Percentiles rank a stretch among this genome's conserved stretches.
Evolutionary conservation across 352 stramenopile genomes (phyloP).

Genomic region (Globisporangium emineosum): DNA sequence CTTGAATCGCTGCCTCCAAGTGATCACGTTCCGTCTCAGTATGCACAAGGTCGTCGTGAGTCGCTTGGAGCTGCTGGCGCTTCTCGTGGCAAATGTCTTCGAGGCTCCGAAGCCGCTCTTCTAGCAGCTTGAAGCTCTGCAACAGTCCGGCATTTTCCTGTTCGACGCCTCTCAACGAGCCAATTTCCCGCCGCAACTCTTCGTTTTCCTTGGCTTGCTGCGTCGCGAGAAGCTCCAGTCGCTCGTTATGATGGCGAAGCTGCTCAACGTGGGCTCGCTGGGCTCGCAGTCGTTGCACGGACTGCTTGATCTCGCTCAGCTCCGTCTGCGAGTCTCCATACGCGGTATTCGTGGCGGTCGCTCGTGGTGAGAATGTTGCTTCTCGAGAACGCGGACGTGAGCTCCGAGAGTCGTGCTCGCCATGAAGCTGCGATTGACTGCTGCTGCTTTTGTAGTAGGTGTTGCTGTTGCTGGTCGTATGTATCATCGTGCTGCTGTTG

Average conservation of each 20-base stretch:
- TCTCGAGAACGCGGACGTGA: background rate
- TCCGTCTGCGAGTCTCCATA: conserved; percentile 19
- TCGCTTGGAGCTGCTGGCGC: conserved; percentile 23
- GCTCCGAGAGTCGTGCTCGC: background rate
- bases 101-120: conserved; percentile 41
- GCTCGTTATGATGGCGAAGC: conserved; percentile 37
- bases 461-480: background rate
- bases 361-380: background rate
- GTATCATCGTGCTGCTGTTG: conserved; percentile 1
- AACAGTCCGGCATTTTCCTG: conserved; percentile 54
- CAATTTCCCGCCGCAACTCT: conserved; percentile 35
- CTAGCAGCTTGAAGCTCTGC: conserved; percentile 51
- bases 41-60: conserved; percentile 16
- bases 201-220: conserved; percentile 42
- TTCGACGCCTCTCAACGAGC: conserved; percentile 35
- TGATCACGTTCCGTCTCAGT: conserved; percentile 38
- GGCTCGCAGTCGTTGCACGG: conserved; percentile 40
- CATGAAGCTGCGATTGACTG: background rate
- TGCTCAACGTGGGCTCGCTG: conserved; percentile 58
- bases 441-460: conserved; percentile 5
- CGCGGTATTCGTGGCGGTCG: background rate
- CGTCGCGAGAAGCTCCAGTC: conserved; percentile 30
- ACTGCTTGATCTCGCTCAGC: conserved; percentile 51
- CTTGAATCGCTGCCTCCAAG: conserved; percentile 29
- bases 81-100: conserved; percentile 35